phyloP scores from a whole-genome alignment of 2,329 filamentous ascomycete species.

The Botrytis paeoniae region DNA sequence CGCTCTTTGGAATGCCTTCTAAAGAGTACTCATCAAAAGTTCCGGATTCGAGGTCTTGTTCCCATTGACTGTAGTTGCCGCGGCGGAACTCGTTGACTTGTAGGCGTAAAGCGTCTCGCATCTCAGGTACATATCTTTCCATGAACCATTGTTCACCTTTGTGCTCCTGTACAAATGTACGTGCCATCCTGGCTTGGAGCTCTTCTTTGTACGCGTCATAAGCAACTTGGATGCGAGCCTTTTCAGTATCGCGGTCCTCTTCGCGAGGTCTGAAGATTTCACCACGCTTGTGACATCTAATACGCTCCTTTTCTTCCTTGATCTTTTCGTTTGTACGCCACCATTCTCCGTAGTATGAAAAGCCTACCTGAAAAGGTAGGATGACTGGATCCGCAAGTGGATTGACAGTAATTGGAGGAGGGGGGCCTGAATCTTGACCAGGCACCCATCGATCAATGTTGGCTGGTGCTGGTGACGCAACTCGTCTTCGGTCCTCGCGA shows the following conservation, averaged over 20 bases:
- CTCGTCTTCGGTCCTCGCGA: conserved; percentile 61
- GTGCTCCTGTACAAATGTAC: conserved; percentile 85
- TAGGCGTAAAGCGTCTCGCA: conserved; percentile 69
- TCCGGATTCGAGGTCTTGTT: conserved; percentile 78
- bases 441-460: conserved; percentile 86
- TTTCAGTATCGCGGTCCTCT: conserved; percentile 76
- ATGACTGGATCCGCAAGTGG: conserved; percentile 69
- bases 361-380: conserved; percentile 76
- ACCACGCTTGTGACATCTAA: conserved; percentile 65
- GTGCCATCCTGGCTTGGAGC: conserved; percentile 74
- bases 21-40: conserved; percentile 92
- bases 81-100: conserved; percentile 79
- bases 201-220: conserved; percentile 68
- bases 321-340: conserved; percentile 80
- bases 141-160: conserved; percentile 98
- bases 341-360: conserved; percentile 84
- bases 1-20: conserved; percentile 89
- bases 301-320: conserved; percentile 75
- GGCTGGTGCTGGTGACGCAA: conserved; percentile 54
- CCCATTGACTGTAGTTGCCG: conserved; percentile 80
- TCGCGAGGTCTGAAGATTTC: conserved; percentile 63
- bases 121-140: conserved; percentile 85
- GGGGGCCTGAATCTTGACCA: conserved; percentile 57
- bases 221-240: conserved; percentile 70
- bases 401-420: conserved; percentile 53